A percentile compares a stretch with the other conserved stretches of the same genome.
Evolutionary conservation across 306 rosid species (phyloP).

Genomic region (Lablab purpureus): DNA sequence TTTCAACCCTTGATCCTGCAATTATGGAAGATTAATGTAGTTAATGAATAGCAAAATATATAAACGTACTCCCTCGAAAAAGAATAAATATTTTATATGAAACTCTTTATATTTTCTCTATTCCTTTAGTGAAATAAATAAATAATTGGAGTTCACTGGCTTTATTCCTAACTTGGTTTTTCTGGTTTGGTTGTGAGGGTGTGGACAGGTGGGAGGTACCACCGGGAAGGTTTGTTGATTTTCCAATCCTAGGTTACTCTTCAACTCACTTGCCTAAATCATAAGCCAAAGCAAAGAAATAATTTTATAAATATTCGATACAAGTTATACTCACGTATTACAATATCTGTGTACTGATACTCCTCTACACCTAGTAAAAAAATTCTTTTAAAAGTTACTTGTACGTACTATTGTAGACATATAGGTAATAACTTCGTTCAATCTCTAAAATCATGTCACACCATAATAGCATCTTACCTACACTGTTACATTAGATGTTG

Average conservation of each 20-base stretch:
- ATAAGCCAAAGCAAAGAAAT: background rate
- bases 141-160: slow-evolving; percentile 11
- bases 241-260: slow-evolving; percentile 35
- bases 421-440: no score
- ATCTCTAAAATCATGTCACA: no score
- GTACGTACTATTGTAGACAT: no score
- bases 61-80: slow-evolving; percentile 1
- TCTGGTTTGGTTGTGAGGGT: slow-evolving; percentile 46
- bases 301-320: no score
- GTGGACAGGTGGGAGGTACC: slow-evolving; percentile 43
- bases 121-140: slow-evolving; percentile 33
- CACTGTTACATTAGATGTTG: no score
- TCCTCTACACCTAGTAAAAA: no score
- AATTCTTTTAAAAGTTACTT: no score
- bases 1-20: slow-evolving; percentile 44
- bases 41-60: background rate
- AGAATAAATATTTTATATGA: slow-evolving; percentile 18
- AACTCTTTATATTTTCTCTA: background rate
- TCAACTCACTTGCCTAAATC: slow-evolving; percentile 10
- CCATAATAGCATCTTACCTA: no score
- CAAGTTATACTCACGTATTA: no score
- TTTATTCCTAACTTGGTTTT: slow-evolving; percentile 47
- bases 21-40: slow-evolving; percentile 45
- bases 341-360: no score
- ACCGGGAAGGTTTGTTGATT: background rate